These are phyloP conservation scores for Pseudogymnoascus sp. DNA, from an alignment of 2,329 filamentous ascomycete genomes.

Conservation along the genomic window DNA sequence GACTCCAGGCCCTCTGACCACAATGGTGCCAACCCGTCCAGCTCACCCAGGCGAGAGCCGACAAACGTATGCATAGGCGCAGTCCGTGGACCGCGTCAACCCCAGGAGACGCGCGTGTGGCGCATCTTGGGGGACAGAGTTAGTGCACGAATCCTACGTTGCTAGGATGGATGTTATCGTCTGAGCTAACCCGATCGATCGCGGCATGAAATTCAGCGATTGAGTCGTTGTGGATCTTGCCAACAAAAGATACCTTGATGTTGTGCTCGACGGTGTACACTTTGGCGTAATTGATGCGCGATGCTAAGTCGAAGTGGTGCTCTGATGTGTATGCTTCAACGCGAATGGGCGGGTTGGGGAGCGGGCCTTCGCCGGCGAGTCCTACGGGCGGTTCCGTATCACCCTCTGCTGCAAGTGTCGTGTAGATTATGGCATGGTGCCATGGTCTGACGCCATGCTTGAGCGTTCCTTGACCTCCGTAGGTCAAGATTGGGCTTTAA, in stretches of 20 bases:
- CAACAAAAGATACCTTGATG: constrained; percentile 23
- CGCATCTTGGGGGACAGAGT: neutral
- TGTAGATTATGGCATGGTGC: constrained; percentile 19
- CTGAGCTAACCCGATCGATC: neutral
- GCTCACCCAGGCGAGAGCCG: neutral
- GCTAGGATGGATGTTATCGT: neutral
- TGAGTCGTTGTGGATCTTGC: constrained; percentile 14
- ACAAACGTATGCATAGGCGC: neutral
- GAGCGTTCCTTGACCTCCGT: constrained; percentile 12
- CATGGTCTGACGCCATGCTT: constrained; percentile 21
- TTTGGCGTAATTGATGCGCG: constrained; percentile 25
- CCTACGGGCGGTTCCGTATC: neutral
- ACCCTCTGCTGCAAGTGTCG: neutral
- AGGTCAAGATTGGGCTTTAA: constrained; percentile 21
- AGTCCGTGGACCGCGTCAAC: neutral
- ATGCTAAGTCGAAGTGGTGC: constrained; percentile 15
- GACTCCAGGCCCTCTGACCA: neutral
- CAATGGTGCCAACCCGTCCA: neutral
- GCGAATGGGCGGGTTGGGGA: constrained; percentile 12
- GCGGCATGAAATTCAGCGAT: neutral
- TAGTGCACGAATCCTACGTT: neutral
- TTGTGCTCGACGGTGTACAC: constrained; percentile 27
- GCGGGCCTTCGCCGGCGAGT: neutral
- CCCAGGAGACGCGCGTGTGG: neutral
- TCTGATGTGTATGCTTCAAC: neutral